These are phyloP conservation scores for Lizonia empirigonia DNA, from an alignment of 2,329 filamentous ascomycete genomes.

Conservation along the genomic window DNA sequence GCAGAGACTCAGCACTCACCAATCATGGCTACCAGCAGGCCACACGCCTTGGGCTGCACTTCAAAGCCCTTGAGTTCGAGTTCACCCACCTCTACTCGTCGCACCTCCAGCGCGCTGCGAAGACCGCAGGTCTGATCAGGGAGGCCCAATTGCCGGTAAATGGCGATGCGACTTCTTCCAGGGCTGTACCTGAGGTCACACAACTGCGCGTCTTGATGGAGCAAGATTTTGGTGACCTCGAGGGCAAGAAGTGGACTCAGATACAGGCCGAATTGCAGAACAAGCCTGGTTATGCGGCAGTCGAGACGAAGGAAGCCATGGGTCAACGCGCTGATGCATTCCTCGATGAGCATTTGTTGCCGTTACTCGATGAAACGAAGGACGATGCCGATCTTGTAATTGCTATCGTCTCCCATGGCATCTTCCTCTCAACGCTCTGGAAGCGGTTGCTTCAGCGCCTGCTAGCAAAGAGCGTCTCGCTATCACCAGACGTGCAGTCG, in stretches of 20 bases:
- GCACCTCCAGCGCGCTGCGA: constrained; percentile 73
- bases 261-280: constrained; percentile 50
- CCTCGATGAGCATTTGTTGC: constrained; percentile 66
- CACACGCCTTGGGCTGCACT: constrained; percentile 69
- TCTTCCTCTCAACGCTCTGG: constrained; percentile 75
- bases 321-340: constrained; percentile 67
- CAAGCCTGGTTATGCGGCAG: constrained; percentile 57
- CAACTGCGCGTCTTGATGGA: constrained; percentile 62
- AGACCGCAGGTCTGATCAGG: constrained; percentile 71
- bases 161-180: not conserved
- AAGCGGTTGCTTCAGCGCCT: constrained; percentile 65
- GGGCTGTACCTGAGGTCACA: constrained; percentile 27
- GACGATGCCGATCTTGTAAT: constrained; percentile 51
- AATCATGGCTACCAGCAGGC: constrained; percentile 82
- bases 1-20: constrained; percentile 79
- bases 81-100: constrained; percentile 79
- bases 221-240: constrained; percentile 74
- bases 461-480: constrained; percentile 51
- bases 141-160: constrained; percentile 55
- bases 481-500: constrained; percentile 52
- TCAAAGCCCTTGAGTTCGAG: constrained; percentile 67
- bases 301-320: constrained; percentile 74
- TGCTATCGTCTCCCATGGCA: constrained; percentile 80
- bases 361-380: constrained; percentile 54
- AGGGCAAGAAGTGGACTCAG: constrained; percentile 64